Conservation (phyloP, 2,329 filamentous ascomycete species). For the Ramichloridium luteum region DNA sequence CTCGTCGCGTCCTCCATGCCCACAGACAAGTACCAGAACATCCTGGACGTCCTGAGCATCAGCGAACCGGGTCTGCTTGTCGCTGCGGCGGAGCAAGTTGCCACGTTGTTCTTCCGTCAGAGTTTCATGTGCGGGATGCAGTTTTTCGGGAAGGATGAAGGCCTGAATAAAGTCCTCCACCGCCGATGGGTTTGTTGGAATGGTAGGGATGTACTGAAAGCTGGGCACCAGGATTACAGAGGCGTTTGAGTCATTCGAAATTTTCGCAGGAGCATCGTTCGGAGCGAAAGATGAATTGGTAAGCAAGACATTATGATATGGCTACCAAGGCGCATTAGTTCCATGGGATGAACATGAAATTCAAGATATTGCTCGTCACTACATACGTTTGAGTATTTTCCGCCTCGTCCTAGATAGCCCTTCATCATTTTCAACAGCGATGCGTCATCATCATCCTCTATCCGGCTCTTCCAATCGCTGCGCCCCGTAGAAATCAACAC, state of each 20-base stretch:
- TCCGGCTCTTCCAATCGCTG: slow-evolving; percentile 68
- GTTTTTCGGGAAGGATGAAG: slow-evolving; percentile 50
- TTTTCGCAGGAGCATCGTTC: slow-evolving; percentile 16
- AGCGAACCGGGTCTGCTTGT: slow-evolving; percentile 35
- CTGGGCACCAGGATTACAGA: slow-evolving; percentile 70
- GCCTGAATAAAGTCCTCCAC: slow-evolving; percentile 48
- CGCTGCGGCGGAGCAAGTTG: slow-evolving; percentile 35
- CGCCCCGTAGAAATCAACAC: slow-evolving; percentile 72
- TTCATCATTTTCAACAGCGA: slow-evolving; percentile 59
- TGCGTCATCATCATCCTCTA: slow-evolving; percentile 62
- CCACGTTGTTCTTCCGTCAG: slow-evolving; percentile 43
- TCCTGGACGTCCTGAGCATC: slow-evolving; percentile 52
- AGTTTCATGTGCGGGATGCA: slow-evolving; percentile 48
- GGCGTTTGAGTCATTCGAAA: slow-evolving; percentile 20
- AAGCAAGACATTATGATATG: slow-evolving; percentile 69
- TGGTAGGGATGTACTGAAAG: slow-evolving; percentile 66
- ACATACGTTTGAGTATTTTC: slow-evolving; percentile 36
- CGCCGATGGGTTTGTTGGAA: slow-evolving; percentile 49
- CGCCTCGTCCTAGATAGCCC: slow-evolving; percentile 31
- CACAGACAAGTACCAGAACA: slow-evolving; percentile 73
- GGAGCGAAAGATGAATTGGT: slow-evolving; percentile 65
- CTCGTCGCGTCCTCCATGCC: slow-evolving; percentile 68
- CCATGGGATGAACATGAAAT: slow-evolving; percentile 6
- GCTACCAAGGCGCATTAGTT: slow-evolving; percentile 39
- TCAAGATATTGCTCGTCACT: background rate